Evolutionary conservation across 768 basidiomycete genomes (phyloP).

Genomic region (Suillus weaverae): DNA sequence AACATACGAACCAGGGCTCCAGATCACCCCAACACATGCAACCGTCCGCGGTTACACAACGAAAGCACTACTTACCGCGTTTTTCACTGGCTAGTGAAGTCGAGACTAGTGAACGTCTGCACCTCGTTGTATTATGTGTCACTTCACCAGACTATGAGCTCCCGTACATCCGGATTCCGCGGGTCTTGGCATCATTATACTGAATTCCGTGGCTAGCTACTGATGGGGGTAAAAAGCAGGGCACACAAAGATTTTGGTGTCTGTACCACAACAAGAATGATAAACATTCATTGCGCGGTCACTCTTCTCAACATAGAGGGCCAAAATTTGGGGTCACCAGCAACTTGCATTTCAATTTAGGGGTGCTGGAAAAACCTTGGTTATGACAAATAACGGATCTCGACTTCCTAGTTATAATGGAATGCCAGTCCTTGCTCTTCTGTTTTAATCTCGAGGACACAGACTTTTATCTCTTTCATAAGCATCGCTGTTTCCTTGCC

Average conservation of each 20-base stretch:
- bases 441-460: constrained; percentile 54
- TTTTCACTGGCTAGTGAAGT: not conserved
- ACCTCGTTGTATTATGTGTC: not conserved
- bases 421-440: constrained; percentile 40
- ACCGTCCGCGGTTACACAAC: not conserved
- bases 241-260: not conserved
- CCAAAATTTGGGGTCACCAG: constrained; percentile 47
- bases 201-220: not conserved
- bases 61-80: not conserved
- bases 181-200: not conserved
- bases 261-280: constrained; percentile 14
- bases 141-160: not conserved
- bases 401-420: constrained; percentile 64
- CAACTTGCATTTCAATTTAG: constrained; percentile 25
- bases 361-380: constrained; percentile 74
- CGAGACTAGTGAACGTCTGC: not conserved
- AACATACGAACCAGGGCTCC: not conserved
- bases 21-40: not conserved
- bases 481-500: constrained; percentile 49
- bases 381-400: constrained; percentile 58
- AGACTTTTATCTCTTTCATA: constrained; percentile 47
- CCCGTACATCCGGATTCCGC: not conserved
- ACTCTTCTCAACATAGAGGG: constrained; percentile 62
- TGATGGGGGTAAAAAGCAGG: not conserved
- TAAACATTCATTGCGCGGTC: constrained; percentile 58